Conservation (phyloP, 2,329 filamentous ascomycete genomes). For the Claviceps spartinae region DNA sequence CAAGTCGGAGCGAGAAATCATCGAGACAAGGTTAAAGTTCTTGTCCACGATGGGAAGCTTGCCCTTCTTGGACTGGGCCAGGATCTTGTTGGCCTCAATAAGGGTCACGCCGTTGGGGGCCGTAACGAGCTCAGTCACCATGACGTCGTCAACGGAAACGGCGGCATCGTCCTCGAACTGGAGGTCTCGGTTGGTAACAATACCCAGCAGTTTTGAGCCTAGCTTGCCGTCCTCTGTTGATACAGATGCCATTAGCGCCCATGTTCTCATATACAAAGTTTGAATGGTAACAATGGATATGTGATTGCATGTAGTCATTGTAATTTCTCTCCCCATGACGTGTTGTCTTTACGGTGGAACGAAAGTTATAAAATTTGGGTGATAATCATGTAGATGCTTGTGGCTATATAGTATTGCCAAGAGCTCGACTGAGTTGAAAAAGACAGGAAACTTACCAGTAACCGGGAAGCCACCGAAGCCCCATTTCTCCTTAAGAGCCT, state of each 20-base stretch:
- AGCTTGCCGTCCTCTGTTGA: conserved; percentile 72
- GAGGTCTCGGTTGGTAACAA: conserved; percentile 94
- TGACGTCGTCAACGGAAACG: conserved; percentile 71
- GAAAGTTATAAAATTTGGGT: conserved; percentile 85
- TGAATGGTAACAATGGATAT: conserved; percentile 1
- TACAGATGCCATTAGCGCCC: conserved; percentile 5
- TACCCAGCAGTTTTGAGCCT: conserved; percentile 90
- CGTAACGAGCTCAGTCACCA: conserved; percentile 90
- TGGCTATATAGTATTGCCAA: conserved; percentile 6
- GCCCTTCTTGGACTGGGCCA: conserved; percentile 94
- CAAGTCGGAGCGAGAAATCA: conserved; percentile 87
- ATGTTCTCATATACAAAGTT: not conserved
- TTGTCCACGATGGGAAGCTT: conserved; percentile 88
- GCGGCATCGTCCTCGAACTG: conserved; percentile 76
- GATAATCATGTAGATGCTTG: conserved; percentile 56
- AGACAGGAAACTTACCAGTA: conserved; percentile 59
- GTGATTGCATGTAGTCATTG: conserved; percentile 18
- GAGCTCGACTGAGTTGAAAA: conserved; percentile 6
- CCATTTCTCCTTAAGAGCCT: conserved; percentile 91
- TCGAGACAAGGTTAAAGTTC: conserved; percentile 73
- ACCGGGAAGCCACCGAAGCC: conserved; percentile 97
- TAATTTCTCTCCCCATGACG: conserved; percentile 61
- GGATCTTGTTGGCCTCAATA: conserved; percentile 78
- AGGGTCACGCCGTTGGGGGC: conserved; percentile 73
- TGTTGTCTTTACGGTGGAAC: conserved; percentile 93